Conservation (phyloP, 306 rosid genomes). For the Rosa multiflora region DNA sequence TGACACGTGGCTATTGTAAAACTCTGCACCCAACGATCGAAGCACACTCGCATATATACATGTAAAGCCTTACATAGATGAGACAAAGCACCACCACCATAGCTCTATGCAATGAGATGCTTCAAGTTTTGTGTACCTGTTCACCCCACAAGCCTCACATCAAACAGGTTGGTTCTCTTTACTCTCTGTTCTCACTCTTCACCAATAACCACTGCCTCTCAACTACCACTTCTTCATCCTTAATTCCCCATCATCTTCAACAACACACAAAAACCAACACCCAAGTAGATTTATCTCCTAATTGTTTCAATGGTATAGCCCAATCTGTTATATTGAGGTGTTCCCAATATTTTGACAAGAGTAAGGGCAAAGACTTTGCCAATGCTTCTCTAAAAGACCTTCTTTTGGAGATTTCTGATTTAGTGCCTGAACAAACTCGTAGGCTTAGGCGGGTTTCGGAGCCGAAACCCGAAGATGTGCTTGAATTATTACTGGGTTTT, state of each 20-base stretch:
- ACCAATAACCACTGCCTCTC: constrained; percentile 14
- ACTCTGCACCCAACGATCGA: neutral
- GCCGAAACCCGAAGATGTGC: constrained; percentile 56
- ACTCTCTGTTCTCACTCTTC: constrained; percentile 21
- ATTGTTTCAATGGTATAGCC: constrained; percentile 46
- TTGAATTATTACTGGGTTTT: constrained; percentile 52
- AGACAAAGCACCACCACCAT: neutral
- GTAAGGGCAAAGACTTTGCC: constrained; percentile 30
- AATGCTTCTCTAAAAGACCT: constrained; percentile 44
- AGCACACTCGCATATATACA: neutral
- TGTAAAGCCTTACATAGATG: constrained; percentile 15
- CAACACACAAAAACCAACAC: constrained; percentile 11
- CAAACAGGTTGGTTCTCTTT: constrained; percentile 35
- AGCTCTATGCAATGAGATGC: constrained; percentile 41
- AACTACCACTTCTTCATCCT: neutral
- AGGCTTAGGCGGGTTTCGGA: constrained; percentile 48
- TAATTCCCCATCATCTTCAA: neutral
- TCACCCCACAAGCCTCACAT: constrained; percentile 21
- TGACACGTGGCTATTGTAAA: too few species aligned
- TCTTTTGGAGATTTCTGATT: constrained; percentile 56
- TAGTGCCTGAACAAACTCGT: constrained; percentile 59
- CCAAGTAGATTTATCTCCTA: constrained; percentile 25
- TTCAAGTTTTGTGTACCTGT: constrained; percentile 29
- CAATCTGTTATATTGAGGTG: constrained; percentile 44
- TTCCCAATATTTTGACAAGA: constrained; percentile 25